Conservation (phyloP, 2,329 filamentous ascomycete genomes). For the Huntiella abstrusa region DNA sequence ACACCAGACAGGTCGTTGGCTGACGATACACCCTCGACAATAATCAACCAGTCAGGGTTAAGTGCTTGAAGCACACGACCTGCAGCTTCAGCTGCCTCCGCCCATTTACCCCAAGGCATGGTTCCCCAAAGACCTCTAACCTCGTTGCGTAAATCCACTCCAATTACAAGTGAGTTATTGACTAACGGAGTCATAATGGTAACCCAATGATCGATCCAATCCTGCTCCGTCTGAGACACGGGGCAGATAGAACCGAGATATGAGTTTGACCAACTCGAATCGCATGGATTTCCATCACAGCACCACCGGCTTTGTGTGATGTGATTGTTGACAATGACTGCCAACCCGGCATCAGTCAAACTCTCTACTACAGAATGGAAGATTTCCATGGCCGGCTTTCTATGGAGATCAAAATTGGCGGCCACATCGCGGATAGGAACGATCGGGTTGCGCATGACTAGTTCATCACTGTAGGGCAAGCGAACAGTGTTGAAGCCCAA, state of each 20-base stretch:
- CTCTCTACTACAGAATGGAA: conserved; percentile 38
- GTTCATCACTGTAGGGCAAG: conserved; percentile 49
- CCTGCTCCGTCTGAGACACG: conserved; percentile 41
- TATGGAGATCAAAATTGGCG: conserved; percentile 41
- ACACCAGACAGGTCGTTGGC: conserved; percentile 45
- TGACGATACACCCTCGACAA: conserved; percentile 49
- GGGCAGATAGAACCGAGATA: conserved; percentile 41
- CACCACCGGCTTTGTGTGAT: conserved; percentile 53
- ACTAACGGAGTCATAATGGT: conserved; percentile 40
- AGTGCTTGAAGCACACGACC: conserved; percentile 40
- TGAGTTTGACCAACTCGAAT: conserved; percentile 47
- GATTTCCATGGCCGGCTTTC: conserved; percentile 38
- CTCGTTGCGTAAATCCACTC: conserved; percentile 49
- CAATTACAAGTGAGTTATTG: conserved; percentile 42
- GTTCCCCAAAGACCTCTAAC: conserved; percentile 50
- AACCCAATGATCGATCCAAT: conserved; percentile 50
- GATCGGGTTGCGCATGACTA: conserved; percentile 40
- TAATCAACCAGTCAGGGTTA: conserved; percentile 44
- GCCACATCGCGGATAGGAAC: conserved; percentile 27
- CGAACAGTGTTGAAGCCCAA: conserved; percentile 55
- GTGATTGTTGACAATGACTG: conserved; percentile 52
- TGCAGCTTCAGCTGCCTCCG: conserved; percentile 41
- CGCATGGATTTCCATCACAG: conserved; percentile 48
- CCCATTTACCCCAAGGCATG: conserved; percentile 48
- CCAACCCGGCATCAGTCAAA: conserved; percentile 41